Evolutionary conservation across 495 filamentous ascomycete genomes (phyloP).

Genomic region (Aspergillus nanangensis): DNA sequence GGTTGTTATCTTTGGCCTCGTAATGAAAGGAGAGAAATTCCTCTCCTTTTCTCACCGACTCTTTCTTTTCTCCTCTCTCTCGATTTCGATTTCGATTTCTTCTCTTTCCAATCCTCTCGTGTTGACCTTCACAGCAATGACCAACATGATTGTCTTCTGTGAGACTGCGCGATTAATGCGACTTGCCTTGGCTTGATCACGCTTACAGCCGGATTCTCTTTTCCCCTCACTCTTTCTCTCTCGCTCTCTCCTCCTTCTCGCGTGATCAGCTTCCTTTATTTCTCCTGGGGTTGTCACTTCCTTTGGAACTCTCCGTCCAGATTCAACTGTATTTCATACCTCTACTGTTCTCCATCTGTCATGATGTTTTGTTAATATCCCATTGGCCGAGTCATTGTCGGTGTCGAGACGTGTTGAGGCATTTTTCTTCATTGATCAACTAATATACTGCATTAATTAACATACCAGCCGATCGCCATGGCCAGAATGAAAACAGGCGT

Average conservation of each 20-base stretch:
- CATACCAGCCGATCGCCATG: too few relatives aligned
- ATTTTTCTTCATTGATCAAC: not conserved
- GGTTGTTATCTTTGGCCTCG: too few relatives aligned
- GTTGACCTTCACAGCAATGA: not conserved
- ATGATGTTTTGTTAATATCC: too few relatives aligned
- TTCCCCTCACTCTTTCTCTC: conserved; percentile 1
- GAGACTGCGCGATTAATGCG: conserved; percentile 1
- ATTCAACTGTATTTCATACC: not conserved
- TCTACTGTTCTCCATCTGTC: not conserved
- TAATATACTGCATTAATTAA: too few relatives aligned
- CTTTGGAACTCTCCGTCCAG: not conserved
- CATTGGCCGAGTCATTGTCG: too few relatives aligned
- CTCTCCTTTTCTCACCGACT: conserved; percentile 10
- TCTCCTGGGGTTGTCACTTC: not conserved
- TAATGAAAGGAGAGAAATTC: not conserved
- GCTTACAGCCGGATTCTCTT: conserved; percentile 13
- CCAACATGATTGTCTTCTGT: conserved; percentile 3
- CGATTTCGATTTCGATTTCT: not conserved
- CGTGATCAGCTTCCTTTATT: conserved; percentile 5
- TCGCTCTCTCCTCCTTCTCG: not conserved
- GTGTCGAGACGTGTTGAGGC: not conserved
- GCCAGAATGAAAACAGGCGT: conserved; percentile 37
- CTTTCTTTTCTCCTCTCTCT: not conserved
- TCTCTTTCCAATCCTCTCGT: not conserved
- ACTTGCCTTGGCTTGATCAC: not conserved